phyloP scores from a whole-genome alignment of 257 asterid genomes.

The Leptodermis oblonga region DNA sequence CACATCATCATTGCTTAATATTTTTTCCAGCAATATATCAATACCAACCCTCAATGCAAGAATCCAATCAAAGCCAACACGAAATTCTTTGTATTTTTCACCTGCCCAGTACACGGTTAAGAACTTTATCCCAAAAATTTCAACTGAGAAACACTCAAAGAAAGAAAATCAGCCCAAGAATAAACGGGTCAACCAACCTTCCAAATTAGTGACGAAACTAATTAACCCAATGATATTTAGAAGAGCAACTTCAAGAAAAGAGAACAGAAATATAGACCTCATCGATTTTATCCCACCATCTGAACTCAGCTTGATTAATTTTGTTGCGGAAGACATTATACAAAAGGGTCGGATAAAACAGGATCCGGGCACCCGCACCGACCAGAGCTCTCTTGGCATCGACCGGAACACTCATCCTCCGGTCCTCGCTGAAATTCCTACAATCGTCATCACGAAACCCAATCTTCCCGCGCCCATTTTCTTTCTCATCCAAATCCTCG shows the following conservation, averaged over 20 bases:
- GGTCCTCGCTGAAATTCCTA: constrained; percentile 22
- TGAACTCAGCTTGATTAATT: constrained; percentile 65
- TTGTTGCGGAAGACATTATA: constrained; percentile 88
- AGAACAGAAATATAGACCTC: constrained; percentile 39
- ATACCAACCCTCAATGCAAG: neutral
- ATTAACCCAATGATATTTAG: neutral
- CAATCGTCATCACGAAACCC: neutral
- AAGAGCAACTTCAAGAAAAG: neutral
- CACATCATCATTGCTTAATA: neutral
- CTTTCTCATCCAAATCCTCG: constrained; percentile 53
- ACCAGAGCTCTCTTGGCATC: constrained; percentile 89
- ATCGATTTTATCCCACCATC: constrained; percentile 97
- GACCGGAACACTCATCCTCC: constrained; percentile 53
- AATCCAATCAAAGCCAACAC: no score
- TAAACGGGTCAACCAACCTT: neutral
- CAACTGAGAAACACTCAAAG: neutral
- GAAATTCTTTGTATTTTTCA: no score
- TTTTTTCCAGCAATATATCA: neutral
- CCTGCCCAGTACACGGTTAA: neutral
- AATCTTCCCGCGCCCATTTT: neutral
- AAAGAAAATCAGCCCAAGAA: neutral
- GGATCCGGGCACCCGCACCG: constrained; percentile 96
- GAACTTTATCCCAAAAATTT: neutral
- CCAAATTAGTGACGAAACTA: neutral
- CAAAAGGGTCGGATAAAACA: constrained; percentile 86